A percentile compares a stretch with the other conserved stretches of the same genome.
Evolutionary conservation across 768 basidiomycete species (phyloP).

Genomic region (Coprinopsis marcescibilis): DNA sequence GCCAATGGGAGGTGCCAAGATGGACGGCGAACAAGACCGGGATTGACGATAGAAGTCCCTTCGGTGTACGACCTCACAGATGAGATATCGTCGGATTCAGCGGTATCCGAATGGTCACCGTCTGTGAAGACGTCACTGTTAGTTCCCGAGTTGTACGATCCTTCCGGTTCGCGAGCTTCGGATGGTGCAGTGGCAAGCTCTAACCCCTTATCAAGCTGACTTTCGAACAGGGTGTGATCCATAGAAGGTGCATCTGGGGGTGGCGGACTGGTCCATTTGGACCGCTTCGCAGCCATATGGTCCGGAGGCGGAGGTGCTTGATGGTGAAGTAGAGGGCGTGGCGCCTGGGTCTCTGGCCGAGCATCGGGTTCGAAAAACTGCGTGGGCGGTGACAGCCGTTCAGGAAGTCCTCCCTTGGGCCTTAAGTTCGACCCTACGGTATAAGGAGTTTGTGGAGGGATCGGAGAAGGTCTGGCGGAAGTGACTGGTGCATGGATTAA

Average conservation of each 20-base stretch:
- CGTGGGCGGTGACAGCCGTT: conserved; percentile 50
- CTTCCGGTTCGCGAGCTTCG: conserved; percentile 50
- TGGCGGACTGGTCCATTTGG: conserved; percentile 83
- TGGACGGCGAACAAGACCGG: conserved; percentile 35
- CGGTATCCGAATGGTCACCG: conserved; percentile 57
- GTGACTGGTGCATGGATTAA: conserved; percentile 47
- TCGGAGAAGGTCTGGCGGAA: conserved; percentile 30
- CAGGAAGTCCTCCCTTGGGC: conserved; percentile 36
- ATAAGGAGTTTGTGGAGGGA: conserved; percentile 68
- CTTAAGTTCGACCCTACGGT: conserved; percentile 60
- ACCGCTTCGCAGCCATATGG: conserved; percentile 77
- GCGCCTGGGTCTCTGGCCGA: conserved; percentile 22
- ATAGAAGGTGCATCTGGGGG: conserved; percentile 67
- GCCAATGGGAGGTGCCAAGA: conserved; percentile 41
- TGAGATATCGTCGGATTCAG: conserved; percentile 64
- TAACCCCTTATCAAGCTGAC: conserved; percentile 57
- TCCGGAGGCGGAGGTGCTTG: conserved; percentile 48
- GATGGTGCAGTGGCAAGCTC: conserved; percentile 64
- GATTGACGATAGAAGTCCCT: conserved; percentile 26
- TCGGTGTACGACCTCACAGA: conserved; percentile 65
- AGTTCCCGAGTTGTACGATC: conserved; percentile 48
- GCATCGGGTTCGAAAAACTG: conserved; percentile 41
- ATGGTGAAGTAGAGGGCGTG: conserved; percentile 12
- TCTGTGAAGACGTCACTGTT: conserved; percentile 65
- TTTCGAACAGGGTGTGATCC: conserved; percentile 63